Evolutionary conservation across 1,139 yeast species (phyloP).

Genomic region (Debaryomyces sp.): DNA sequence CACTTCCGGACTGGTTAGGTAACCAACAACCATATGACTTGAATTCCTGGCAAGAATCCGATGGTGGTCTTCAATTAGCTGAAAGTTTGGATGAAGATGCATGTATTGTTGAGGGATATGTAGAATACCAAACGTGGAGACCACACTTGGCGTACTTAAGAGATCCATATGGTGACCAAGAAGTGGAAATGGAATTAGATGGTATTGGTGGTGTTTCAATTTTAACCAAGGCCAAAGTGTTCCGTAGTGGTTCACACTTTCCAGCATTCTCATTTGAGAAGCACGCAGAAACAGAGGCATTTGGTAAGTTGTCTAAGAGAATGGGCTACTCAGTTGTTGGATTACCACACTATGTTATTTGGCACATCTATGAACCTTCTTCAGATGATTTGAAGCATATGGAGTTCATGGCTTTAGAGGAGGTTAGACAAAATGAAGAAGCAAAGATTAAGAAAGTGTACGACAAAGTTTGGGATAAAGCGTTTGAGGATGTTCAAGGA

Average conservation of each 20-base stretch:
- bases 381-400: slow-evolving; percentile 85
- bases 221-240: slow-evolving; percentile 76
- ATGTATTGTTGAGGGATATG: slow-evolving; percentile 89
- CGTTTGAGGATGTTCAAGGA: slow-evolving; percentile 70
- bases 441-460: slow-evolving; percentile 67
- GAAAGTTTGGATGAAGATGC: slow-evolving; percentile 80
- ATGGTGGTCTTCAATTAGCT: slow-evolving; percentile 80
- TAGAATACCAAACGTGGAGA: slow-evolving; percentile 91
- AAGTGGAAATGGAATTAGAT: slow-evolving; percentile 83
- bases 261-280: slow-evolving; percentile 90
- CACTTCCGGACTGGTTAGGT: slow-evolving; percentile 87
- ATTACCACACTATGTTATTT: slow-evolving; percentile 84
- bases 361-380: slow-evolving; percentile 93
- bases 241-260: slow-evolving; percentile 80
- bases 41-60: slow-evolving; percentile 89
- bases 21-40: slow-evolving; percentile 89
- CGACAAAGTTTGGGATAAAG: slow-evolving; percentile 74
- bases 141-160: slow-evolving; percentile 87
- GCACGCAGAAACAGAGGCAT: slow-evolving; percentile 93
- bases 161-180: slow-evolving; percentile 85
- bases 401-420: slow-evolving; percentile 97
- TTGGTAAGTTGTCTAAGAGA: slow-evolving; percentile 79
- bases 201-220: slow-evolving; percentile 93
- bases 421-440: slow-evolving; percentile 70
- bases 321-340: slow-evolving; percentile 86